phyloP scores from a whole-genome alignment of 2,329 filamentous ascomycete genomes.

The Diaporthe helianthi region DNA sequence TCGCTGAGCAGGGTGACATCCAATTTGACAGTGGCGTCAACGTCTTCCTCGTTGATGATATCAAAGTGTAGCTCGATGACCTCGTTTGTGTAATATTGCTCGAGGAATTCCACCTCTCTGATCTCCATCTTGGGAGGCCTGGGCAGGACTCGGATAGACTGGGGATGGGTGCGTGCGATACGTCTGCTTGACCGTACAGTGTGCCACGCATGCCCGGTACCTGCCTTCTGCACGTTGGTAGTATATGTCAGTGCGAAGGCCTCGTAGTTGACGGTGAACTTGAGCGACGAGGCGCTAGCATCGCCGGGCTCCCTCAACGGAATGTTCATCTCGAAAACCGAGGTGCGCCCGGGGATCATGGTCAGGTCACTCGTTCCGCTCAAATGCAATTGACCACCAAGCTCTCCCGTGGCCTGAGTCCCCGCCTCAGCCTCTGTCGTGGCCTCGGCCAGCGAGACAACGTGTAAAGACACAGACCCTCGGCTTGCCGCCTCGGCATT shows the following conservation, averaged over 20 bases:
- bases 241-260: slow-evolving; percentile 73
- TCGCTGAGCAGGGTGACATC: slow-evolving; percentile 72
- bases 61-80: slow-evolving; percentile 71
- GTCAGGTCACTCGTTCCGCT: slow-evolving; percentile 68
- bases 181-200: slow-evolving; percentile 52
- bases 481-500: not conserved
- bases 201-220: slow-evolving; percentile 58
- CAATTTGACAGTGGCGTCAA: slow-evolving; percentile 74
- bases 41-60: slow-evolving; percentile 83
- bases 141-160: slow-evolving; percentile 76
- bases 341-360: slow-evolving; percentile 70
- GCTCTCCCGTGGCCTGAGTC: slow-evolving; percentile 39
- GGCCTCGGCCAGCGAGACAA: slow-evolving; percentile 41
- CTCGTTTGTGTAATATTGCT: slow-evolving; percentile 89
- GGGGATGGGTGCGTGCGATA: slow-evolving; percentile 56
- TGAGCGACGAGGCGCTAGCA: slow-evolving; percentile 69
- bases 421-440: slow-evolving; percentile 38
- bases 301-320: slow-evolving; percentile 84
- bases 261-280: slow-evolving; percentile 67
- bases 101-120: slow-evolving; percentile 63
- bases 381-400: slow-evolving; percentile 43
- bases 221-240: slow-evolving; percentile 57
- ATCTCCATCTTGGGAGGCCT: slow-evolving; percentile 93
- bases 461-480: slow-evolving; percentile 40
- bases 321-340: slow-evolving; percentile 74